Conservation (phyloP, 2,329 filamentous ascomycete species). For the Catunica adiposa region DNA sequence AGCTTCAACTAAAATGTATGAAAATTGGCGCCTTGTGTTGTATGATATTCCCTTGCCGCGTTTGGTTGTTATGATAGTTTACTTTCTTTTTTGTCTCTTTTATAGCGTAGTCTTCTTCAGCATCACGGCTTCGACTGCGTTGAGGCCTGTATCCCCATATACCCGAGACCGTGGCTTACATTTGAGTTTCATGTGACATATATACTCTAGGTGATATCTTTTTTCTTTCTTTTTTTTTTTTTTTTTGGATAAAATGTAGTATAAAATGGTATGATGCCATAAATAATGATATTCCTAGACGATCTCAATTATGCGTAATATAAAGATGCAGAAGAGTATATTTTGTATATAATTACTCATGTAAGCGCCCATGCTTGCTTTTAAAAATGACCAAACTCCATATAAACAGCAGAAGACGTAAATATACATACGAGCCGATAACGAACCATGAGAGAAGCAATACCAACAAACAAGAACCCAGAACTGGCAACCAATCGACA, state of each 20-base stretch:
- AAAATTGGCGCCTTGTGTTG: background rate
- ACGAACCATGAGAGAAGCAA: constrained; percentile 1
- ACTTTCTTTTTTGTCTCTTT: background rate
- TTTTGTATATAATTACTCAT: constrained; percentile 5
- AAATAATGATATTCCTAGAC: background rate
- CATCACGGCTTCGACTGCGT: background rate
- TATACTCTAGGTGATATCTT: no score
- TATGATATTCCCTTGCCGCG: background rate
- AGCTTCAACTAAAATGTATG: constrained; percentile 8
- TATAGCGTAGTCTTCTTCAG: background rate
- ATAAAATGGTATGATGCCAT: background rate
- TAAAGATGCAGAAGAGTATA: constrained; percentile 2
- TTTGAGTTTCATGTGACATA: background rate
- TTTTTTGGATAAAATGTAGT: background rate
- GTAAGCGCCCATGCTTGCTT: constrained; percentile 10
- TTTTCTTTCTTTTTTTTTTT: no score
- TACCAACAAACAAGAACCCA: constrained; percentile 6
- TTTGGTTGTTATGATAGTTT: background rate
- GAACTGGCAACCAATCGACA: constrained; percentile 2
- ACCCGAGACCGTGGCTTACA: background rate
- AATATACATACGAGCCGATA: constrained; percentile 3
- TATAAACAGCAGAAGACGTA: constrained; percentile 4
- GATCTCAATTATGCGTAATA: background rate
- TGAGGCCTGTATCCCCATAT: background rate
- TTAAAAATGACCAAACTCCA: constrained; percentile 12